Percentiles rank a stretch among this genome's conserved stretches.
Conservation (phyloP, 371 early-diverging fungal species). For the Umbelopsis sp. region DNA sequence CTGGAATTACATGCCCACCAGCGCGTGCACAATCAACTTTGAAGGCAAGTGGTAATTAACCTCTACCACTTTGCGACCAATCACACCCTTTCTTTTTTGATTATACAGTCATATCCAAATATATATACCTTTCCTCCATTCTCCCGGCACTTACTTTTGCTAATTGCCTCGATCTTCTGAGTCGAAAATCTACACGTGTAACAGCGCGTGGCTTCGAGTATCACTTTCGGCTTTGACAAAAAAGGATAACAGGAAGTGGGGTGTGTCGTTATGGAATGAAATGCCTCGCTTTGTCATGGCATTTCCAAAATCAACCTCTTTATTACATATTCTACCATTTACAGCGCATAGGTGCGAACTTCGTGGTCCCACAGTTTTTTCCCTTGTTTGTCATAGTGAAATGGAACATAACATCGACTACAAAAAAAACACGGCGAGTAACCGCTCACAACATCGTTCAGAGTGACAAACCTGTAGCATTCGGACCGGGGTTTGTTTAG, state of each 20-base stretch:
- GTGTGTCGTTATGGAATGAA: background rate
- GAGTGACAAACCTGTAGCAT: conserved; percentile 53
- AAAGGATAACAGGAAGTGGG: conserved; percentile 8
- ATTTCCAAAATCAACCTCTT: background rate
- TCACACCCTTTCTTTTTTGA: background rate
- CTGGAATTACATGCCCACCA: background rate
- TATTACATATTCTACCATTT: background rate
- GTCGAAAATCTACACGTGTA: conserved; percentile 10
- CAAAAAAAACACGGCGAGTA: conserved; percentile 71
- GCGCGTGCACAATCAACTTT: conserved; percentile 13
- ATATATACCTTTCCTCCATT: background rate
- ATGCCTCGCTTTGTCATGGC: background rate
- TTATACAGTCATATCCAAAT: background rate
- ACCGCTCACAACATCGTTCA: conserved; percentile 65
- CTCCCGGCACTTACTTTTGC: background rate
- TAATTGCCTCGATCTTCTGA: background rate
- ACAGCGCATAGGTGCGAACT: conserved; percentile 6
- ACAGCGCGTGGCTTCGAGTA: conserved; percentile 6
- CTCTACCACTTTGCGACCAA: background rate
- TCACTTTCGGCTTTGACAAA: conserved; percentile 15
- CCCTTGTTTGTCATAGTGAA: conserved; percentile 63
- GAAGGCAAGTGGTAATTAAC: conserved; percentile 19
- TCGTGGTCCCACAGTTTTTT: conserved; percentile 10
- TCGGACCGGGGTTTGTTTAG: conserved; percentile 2
- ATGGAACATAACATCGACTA: conserved; percentile 62